These are phyloP conservation scores for Tilletia indica DNA, from an alignment of 1,284 basidiomycete genomes.

Conservation along the genomic window DNA sequence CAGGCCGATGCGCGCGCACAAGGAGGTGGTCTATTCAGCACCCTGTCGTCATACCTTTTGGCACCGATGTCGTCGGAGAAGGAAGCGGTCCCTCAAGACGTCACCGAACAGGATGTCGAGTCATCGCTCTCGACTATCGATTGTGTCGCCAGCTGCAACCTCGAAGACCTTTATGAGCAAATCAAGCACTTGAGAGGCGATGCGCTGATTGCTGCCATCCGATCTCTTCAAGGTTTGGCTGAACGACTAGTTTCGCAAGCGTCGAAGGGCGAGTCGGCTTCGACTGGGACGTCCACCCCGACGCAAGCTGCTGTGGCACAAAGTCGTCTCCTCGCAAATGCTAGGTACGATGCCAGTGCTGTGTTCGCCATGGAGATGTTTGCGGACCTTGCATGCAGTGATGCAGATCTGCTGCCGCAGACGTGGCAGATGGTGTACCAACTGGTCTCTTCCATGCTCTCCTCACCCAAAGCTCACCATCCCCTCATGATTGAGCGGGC, in stretches of 20 bases:
- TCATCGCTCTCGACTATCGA: constrained; percentile 92
- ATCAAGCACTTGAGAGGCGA: constrained; percentile 68
- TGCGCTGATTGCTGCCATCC: constrained; percentile 76
- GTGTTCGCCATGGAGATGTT: constrained; percentile 91
- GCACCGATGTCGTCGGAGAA: constrained; percentile 82
- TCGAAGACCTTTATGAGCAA: constrained; percentile 91
- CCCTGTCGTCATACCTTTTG: constrained; percentile 92
- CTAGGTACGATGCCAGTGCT: constrained; percentile 86
- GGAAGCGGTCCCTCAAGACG: constrained; percentile 65
- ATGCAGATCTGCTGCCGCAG: constrained; percentile 73
- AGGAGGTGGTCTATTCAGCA: constrained; percentile 86
- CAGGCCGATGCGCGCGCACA: constrained; percentile 70
- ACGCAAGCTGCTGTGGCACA: constrained; percentile 17
- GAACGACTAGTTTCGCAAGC: constrained; percentile 73
- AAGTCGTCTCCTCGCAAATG: neutral
- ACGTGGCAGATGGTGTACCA: constrained; percentile 91
- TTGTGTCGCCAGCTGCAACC: constrained; percentile 85
- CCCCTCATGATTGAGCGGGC: constrained; percentile 91
- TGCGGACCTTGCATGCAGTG: constrained; percentile 71
- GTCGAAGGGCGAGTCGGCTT: constrained; percentile 31
- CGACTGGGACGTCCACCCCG: constrained; percentile 25
- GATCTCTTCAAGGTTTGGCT: constrained; percentile 82
- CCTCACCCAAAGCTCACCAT: constrained; percentile 76
- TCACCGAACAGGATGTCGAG: constrained; percentile 82
- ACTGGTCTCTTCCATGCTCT: constrained; percentile 77